Conservation (phyloP, 495 filamentous ascomycete species). For the Aspergillus olivimuriae region DNA sequence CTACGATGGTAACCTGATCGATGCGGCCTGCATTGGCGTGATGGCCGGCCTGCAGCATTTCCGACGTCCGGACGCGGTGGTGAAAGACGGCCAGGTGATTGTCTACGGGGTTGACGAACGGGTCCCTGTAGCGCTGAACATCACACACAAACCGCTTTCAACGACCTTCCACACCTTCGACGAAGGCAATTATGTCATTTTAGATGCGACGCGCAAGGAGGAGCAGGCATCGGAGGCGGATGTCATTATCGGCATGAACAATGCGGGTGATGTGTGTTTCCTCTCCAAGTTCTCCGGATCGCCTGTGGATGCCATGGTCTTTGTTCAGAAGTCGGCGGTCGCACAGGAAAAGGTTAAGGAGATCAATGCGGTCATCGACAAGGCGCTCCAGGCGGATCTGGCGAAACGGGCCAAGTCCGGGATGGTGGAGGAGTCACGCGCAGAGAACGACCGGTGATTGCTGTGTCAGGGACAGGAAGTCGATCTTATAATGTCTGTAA, state of each 20-base stretch:
- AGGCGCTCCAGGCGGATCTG: constrained; percentile 67
- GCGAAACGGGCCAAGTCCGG: constrained; percentile 69
- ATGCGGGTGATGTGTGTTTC: constrained; percentile 85
- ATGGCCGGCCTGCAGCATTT: constrained; percentile 87
- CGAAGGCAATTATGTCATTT: constrained; percentile 55
- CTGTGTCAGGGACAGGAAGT: background rate
- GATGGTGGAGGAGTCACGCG: constrained; percentile 68
- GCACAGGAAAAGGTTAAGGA: constrained; percentile 75
- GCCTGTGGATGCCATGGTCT: constrained; percentile 66
- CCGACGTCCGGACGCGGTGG: constrained; percentile 76
- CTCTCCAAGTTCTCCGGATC: constrained; percentile 81
- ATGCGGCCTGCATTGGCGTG: constrained; percentile 76
- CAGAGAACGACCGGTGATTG: constrained; percentile 63
- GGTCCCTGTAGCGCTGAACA: constrained; percentile 79
- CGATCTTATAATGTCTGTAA: no score
- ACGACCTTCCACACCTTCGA: constrained; percentile 79
- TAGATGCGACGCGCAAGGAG: constrained; percentile 77
- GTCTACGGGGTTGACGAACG: constrained; percentile 79
- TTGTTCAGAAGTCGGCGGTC: constrained; percentile 63
- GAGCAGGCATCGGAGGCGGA: constrained; percentile 82
- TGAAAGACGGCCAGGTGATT: constrained; percentile 73
- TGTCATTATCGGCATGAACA: constrained; percentile 79
- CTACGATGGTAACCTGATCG: constrained; percentile 82
- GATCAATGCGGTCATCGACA: constrained; percentile 63
- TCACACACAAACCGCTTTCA: constrained; percentile 85